These are phyloP conservation scores for Infundibulicybe gibba DNA, from an alignment of 768 basidiomycete species.

Conservation along the genomic window DNA sequence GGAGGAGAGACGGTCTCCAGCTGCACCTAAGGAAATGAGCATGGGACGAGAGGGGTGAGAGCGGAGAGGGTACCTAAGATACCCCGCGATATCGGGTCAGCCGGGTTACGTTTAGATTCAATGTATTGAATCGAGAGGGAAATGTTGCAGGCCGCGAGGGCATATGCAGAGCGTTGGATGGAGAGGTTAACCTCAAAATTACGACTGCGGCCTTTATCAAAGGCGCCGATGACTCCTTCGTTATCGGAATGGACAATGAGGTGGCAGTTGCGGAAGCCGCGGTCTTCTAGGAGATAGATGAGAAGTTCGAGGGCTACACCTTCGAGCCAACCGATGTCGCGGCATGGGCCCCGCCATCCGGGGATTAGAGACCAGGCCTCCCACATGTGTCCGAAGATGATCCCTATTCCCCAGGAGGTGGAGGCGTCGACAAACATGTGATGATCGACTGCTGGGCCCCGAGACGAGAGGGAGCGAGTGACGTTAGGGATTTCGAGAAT, in stretches of 20 bases:
- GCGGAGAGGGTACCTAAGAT: constrained; percentile 24
- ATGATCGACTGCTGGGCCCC: constrained; percentile 4
- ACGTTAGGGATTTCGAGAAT: neutral
- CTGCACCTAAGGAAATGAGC: neutral
- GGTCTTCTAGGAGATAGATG: constrained; percentile 12
- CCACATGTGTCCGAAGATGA: constrained; percentile 23
- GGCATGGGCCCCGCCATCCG: constrained; percentile 11
- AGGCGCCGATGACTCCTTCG: constrained; percentile 27
- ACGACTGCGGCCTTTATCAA: constrained; percentile 22
- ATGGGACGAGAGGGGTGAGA: constrained; percentile 4
- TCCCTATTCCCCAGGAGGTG: constrained; percentile 35
- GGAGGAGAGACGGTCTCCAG: constrained; percentile 1
- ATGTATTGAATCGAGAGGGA: constrained; percentile 15
- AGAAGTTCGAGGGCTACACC: constrained; percentile 17
- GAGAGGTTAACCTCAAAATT: constrained; percentile 26
- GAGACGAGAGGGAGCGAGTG: constrained; percentile 9
- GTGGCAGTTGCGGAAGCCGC: constrained; percentile 5
- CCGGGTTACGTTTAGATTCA: constrained; percentile 19
- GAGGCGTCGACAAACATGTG: constrained; percentile 32
- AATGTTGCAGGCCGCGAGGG: constrained; percentile 11
- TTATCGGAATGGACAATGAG: constrained; percentile 28
- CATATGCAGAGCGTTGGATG: constrained; percentile 11
- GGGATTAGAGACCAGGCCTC: constrained; percentile 16
- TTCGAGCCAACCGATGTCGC: constrained; percentile 24
- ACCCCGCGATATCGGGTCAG: too few species aligned